These are phyloP conservation scores for Angomonas ambiguus DNA, from an alignment of 208 protist genomes.

Conservation along the genomic window DNA sequence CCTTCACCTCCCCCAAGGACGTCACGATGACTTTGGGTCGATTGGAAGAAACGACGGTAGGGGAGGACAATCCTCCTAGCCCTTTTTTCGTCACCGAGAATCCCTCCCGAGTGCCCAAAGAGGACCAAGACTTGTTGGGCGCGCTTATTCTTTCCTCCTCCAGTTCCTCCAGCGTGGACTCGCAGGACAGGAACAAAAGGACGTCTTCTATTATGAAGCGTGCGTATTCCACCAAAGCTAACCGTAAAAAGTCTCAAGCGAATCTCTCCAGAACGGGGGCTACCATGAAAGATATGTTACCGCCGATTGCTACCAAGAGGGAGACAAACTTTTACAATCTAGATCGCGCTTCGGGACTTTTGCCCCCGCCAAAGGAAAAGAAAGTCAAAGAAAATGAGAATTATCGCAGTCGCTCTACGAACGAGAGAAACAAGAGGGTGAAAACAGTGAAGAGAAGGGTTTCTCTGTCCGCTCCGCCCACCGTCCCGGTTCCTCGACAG, in stretches of 20 bases:
- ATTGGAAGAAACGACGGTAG: not conserved
- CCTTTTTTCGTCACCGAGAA: not conserved
- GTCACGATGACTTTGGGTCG: not conserved
- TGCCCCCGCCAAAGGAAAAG: not conserved
- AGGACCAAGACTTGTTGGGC: not conserved
- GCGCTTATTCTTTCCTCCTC: not conserved
- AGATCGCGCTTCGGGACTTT: not conserved
- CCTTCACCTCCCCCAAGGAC: not conserved
- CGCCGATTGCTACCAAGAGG: not conserved
- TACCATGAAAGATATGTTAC: not conserved
- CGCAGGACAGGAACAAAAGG: not conserved
- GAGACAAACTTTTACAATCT: not conserved
- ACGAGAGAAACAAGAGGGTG: not conserved
- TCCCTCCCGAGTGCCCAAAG: not conserved
- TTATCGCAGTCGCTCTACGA: not conserved
- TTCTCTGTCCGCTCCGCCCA: not conserved
- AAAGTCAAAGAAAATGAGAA: not conserved
- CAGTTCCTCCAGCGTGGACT: not conserved
- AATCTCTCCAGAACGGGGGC: not conserved
- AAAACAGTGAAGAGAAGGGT: not conserved
- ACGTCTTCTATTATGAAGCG: not conserved
- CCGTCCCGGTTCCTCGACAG: not conserved
- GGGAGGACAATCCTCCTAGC: not conserved
- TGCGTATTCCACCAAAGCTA: not conserved
- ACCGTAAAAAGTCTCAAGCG: not conserved